phyloP scores from a whole-genome alignment of 2,329 filamentous ascomycete genomes.

The Penicillium sp. region DNA sequence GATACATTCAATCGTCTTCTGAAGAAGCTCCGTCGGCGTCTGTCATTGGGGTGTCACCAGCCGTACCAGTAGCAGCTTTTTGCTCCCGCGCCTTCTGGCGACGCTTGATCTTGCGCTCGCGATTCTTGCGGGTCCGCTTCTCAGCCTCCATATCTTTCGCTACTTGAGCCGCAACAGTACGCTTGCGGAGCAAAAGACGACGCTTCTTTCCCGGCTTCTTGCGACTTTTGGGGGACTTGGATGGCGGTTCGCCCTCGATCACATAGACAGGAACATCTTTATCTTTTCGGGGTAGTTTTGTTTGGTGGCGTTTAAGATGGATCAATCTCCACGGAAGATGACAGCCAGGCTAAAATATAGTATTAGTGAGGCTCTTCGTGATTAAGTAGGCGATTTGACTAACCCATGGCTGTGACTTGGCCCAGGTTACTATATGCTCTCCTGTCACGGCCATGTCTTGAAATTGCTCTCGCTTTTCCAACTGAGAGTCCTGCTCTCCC shows the following conservation, averaged over 20 bases:
- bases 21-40: constrained; percentile 19
- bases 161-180: constrained; percentile 26
- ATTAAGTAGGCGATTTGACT: constrained; percentile 9
- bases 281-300: constrained; percentile 27
- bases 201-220: constrained; percentile 47
- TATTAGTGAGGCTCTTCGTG: neutral
- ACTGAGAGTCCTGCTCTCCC: constrained; percentile 13
- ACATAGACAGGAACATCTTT: constrained; percentile 25
- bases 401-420: constrained; percentile 35
- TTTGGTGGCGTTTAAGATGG: constrained; percentile 36
- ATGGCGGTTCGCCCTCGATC: constrained; percentile 17
- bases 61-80: constrained; percentile 32
- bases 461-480: constrained; percentile 30
- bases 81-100: constrained; percentile 38
- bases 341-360: constrained; percentile 36
- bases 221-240: constrained; percentile 30
- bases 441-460: constrained; percentile 40
- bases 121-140: constrained; percentile 41
- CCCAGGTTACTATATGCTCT: constrained; percentile 31
- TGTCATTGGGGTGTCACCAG: constrained; percentile 14
- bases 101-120: constrained; percentile 40
- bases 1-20: constrained; percentile 2
- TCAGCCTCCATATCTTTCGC: constrained; percentile 38
- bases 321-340: constrained; percentile 43
- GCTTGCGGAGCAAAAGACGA: constrained; percentile 41